These are phyloP conservation scores for Oemleria cerasiformis DNA, from an alignment of 306 rosid genomes.

Conservation along the genomic window DNA sequence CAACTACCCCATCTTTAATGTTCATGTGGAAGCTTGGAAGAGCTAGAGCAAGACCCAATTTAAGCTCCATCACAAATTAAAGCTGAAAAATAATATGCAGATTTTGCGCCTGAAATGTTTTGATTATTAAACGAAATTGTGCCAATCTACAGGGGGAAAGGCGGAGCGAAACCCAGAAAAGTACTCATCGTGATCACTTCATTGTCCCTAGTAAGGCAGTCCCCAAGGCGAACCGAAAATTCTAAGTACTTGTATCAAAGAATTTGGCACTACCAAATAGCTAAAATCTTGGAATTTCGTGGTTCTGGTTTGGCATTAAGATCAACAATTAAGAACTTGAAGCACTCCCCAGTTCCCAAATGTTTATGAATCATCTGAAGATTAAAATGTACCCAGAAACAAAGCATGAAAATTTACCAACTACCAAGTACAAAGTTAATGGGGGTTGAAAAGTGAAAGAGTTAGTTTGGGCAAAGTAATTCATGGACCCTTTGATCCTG, in stretches of 20 bases:
- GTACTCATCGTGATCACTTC: not conserved
- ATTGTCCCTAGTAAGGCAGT: too few relatives aligned
- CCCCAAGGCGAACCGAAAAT: too few relatives aligned
- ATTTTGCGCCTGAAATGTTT: not conserved
- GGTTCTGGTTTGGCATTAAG: not conserved
- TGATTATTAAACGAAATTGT: not conserved
- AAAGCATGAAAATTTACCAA: not conserved
- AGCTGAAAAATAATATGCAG: not conserved
- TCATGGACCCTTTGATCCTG: not conserved
- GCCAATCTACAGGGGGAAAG: not conserved
- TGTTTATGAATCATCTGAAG: not conserved
- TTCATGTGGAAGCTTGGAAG: too few relatives aligned
- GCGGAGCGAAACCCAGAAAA: not conserved
- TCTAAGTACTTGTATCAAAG: too few relatives aligned
- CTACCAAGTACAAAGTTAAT: not conserved
- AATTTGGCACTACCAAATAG: not conserved
- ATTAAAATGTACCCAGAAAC: constrained; percentile 7
- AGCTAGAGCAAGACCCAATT: too few relatives aligned
- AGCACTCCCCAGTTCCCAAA: constrained; percentile 7
- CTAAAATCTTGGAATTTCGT: not conserved
- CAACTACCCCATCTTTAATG: too few relatives aligned
- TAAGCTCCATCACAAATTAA: too few relatives aligned
- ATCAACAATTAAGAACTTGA: not conserved
- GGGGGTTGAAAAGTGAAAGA: not conserved
- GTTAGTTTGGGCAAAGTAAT: not conserved